Conservation (phyloP, 108 stramenopile species). For the Fistulifera solaris region DNA sequence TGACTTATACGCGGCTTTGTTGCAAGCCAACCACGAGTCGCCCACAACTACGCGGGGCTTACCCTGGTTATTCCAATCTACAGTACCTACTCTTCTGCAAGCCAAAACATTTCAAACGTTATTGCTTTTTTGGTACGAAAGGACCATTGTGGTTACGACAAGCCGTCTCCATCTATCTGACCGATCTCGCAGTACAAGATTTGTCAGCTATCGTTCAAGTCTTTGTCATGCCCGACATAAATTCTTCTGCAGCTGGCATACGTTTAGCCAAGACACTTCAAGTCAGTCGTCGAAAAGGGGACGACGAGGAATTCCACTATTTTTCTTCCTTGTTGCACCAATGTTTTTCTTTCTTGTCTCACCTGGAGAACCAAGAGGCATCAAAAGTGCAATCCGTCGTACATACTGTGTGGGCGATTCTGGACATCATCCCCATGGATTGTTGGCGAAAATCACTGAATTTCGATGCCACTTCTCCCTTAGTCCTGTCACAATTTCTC, state of each 20-base stretch:
- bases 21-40: slow-evolving; percentile 39
- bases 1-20: slow-evolving; percentile 58
- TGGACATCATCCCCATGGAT: slow-evolving; percentile 23
- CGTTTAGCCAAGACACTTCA: slow-evolving; percentile 29
- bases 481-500: no score
- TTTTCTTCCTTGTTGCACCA: slow-evolving; percentile 6
- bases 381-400: slow-evolving; percentile 9
- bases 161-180: slow-evolving; percentile 42
- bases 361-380: neutral
- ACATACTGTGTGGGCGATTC: slow-evolving; percentile 35
- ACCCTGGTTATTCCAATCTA: neutral
- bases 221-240: slow-evolving; percentile 43
- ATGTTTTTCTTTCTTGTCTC: no score
- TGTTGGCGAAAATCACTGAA: neutral
- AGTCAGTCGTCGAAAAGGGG: slow-evolving; percentile 1
- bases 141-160: slow-evolving; percentile 53
- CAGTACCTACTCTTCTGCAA: slow-evolving; percentile 4
- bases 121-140: slow-evolving; percentile 26
- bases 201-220: slow-evolving; percentile 61
- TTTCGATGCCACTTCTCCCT: neutral
- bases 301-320: slow-evolving; percentile 1
- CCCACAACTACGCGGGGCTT: slow-evolving; percentile 6
- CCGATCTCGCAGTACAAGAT: slow-evolving; percentile 42
- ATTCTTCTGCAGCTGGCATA: slow-evolving; percentile 43
- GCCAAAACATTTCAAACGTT: slow-evolving; percentile 39